These are phyloP conservation scores for Cordyceps pruinosa DNA, from an alignment of 2,329 filamentous ascomycete species.

Conservation along the genomic window DNA sequence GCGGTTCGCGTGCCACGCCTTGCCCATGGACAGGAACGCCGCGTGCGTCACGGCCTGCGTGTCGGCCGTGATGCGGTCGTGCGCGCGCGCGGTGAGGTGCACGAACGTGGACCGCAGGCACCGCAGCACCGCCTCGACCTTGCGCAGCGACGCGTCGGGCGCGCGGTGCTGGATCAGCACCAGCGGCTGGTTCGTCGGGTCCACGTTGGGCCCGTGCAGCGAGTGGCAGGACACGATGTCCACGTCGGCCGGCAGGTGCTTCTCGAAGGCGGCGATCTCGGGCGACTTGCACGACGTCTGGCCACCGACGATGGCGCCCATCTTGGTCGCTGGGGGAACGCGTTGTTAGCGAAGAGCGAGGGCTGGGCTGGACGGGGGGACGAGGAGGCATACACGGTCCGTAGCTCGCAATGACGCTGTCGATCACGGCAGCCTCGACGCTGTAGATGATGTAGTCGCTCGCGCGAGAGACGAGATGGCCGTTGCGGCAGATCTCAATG, in stretches of 20 bases:
- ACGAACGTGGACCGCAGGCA: constrained; percentile 84
- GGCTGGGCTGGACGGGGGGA: neutral
- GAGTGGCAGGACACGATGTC: constrained; percentile 96
- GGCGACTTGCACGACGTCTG: constrained; percentile 98
- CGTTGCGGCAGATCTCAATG: constrained; percentile 86
- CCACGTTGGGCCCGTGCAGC: constrained; percentile 85
- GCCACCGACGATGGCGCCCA: constrained; percentile 90
- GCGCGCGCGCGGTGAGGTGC: constrained; percentile 75
- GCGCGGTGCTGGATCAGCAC: constrained; percentile 92
- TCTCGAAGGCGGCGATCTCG: constrained; percentile 89
- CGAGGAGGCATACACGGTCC: constrained; percentile 69
- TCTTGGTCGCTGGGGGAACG: constrained; percentile 67
- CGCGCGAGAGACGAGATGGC: constrained; percentile 87
- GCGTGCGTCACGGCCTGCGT: constrained; percentile 97
- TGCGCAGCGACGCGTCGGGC: constrained; percentile 64
- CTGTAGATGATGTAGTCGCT: constrained; percentile 99
- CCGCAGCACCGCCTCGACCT: constrained; percentile 73
- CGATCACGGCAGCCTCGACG: constrained; percentile 89
- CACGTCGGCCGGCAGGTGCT: constrained; percentile 78
- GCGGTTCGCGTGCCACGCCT: constrained; percentile 89
- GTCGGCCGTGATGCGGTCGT: constrained; percentile 96
- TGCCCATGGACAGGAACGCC: constrained; percentile 95
- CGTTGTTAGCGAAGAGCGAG: constrained; percentile 13
- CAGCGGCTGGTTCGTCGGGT: constrained; percentile 81
- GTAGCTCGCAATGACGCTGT: constrained; percentile 77